phyloP scores from a whole-genome alignment of 176 grass and related monocot genomes.

The Pontederia crassipes region DNA sequence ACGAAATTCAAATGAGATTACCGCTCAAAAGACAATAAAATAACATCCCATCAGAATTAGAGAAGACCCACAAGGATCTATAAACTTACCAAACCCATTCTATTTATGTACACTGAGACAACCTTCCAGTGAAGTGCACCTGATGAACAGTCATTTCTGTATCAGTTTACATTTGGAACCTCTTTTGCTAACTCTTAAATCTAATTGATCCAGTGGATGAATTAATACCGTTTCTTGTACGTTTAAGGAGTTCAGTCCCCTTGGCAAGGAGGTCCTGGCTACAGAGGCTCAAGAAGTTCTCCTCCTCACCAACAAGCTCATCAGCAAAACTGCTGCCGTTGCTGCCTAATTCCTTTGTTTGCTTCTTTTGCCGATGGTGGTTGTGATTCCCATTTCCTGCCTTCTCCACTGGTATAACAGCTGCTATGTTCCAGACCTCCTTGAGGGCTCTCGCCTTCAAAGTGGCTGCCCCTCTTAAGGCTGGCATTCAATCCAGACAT shows the following conservation, averaged over 20 bases:
- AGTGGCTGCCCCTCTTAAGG: slow-evolving; percentile 63
- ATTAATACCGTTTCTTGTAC: slow-evolving; percentile 71
- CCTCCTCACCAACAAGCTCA: slow-evolving; percentile 41
- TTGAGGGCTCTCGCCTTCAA: slow-evolving; percentile 67
- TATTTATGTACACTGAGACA: slow-evolving; percentile 69
- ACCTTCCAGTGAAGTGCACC: slow-evolving; percentile 89
- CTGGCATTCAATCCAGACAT: slow-evolving; percentile 11
- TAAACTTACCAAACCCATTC: slow-evolving; percentile 42
- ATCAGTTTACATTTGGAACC: background rate
- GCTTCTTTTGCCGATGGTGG: slow-evolving; percentile 33
- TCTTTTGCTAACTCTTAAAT: background rate
- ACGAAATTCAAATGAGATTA: background rate
- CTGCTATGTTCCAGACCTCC: slow-evolving; percentile 75
- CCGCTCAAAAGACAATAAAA: background rate
- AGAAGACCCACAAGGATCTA: background rate
- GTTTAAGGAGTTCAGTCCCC: slow-evolving; percentile 89
- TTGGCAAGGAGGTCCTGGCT: slow-evolving; percentile 80
- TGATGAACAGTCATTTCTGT: slow-evolving; percentile 4
- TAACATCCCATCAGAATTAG: background rate
- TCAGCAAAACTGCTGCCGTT: slow-evolving; percentile 58
- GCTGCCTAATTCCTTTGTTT: slow-evolving; percentile 44
- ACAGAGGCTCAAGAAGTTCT: slow-evolving; percentile 73
- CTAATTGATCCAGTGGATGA: background rate
- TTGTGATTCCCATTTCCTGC: slow-evolving; percentile 19
- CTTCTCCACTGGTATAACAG: slow-evolving; percentile 92